A percentile compares a stretch with the other conserved stretches of the same genome.
phyloP scores from a whole-genome alignment of 108 stramenopile genomes.

The Chaetoceros tenuissimus region DNA sequence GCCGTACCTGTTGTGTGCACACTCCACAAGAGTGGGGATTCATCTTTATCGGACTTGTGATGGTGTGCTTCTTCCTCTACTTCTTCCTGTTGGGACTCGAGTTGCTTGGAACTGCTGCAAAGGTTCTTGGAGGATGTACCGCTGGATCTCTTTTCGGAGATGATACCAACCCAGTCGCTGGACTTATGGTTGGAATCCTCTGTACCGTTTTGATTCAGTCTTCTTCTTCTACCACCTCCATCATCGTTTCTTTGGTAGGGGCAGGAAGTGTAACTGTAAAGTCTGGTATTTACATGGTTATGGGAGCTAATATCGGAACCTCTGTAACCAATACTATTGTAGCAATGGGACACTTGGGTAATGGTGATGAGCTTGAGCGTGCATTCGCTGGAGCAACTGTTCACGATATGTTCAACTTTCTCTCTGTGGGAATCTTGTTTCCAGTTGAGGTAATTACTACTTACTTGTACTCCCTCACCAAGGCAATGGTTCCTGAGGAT shows the following conservation, averaged over 20 bases:
- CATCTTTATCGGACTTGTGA: constrained; percentile 31
- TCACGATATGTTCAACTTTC: constrained; percentile 88
- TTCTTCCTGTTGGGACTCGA: constrained; percentile 83
- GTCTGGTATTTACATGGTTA: constrained; percentile 64
- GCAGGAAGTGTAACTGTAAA: constrained; percentile 54
- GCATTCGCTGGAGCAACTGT: constrained; percentile 89
- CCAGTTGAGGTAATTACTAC: constrained; percentile 63
- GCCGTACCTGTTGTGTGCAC: constrained; percentile 61
- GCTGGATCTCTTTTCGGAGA: constrained; percentile 74
- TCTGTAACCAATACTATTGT: constrained; percentile 62
- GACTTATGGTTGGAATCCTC: constrained; percentile 33
- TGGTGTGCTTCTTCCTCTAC: constrained; percentile 72
- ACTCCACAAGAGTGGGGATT: constrained; percentile 43
- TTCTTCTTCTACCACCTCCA: constrained; percentile 67
- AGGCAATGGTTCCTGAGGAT: constrained; percentile 47
- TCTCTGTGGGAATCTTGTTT: constrained; percentile 70
- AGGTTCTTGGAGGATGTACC: constrained; percentile 73
- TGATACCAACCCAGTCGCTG: constrained; percentile 80
- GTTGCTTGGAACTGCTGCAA: constrained; percentile 66
- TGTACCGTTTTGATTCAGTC: constrained; percentile 59
- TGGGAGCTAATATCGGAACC: constrained; percentile 83
- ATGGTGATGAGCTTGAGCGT: constrained; percentile 77
- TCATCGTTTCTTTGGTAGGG: constrained; percentile 72
- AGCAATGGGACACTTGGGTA: constrained; percentile 71
- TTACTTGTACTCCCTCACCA: constrained; percentile 51